Evolutionary conservation across 495 filamentous ascomycete species (phyloP).

Genomic region (Xylaria castorea): DNA sequence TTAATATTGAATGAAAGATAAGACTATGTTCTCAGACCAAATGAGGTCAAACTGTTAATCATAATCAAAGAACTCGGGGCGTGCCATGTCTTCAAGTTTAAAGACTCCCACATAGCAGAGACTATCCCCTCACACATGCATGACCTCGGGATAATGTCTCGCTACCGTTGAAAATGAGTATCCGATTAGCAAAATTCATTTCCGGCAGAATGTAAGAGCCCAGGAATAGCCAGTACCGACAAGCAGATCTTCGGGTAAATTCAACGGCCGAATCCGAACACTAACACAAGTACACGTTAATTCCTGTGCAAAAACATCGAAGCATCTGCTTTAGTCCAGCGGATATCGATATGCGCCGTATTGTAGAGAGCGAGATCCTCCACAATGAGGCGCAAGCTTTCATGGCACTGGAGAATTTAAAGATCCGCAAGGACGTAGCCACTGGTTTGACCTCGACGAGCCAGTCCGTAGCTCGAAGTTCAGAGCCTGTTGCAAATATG

Average conservation of each 20-base stretch:
- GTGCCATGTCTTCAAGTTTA: neutral
- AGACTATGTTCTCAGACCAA: neutral
- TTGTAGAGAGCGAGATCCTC: too few species aligned
- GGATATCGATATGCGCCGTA: too few species aligned
- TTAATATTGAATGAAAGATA: neutral
- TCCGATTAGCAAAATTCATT: slow-evolving; percentile 18
- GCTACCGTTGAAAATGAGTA: slow-evolving; percentile 10
- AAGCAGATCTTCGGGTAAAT: slow-evolving; percentile 20
- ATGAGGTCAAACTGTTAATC: neutral
- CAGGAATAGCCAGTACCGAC: slow-evolving; percentile 1
- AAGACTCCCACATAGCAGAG: neutral
- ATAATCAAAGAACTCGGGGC: neutral
- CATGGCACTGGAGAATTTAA: too few species aligned
- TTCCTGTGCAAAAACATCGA: neutral
- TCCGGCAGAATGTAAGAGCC: slow-evolving; percentile 40
- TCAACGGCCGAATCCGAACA: neutral
- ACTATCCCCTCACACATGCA: neutral
- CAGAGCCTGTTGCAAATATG: too few species aligned
- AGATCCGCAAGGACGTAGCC: too few species aligned
- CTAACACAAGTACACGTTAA: neutral
- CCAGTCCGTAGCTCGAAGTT: too few species aligned
- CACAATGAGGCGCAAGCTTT: too few species aligned
- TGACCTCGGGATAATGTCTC: slow-evolving; percentile 17
- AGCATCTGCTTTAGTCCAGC: neutral
- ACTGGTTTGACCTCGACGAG: too few species aligned